Conservation (phyloP, 2,329 filamentous ascomycete species). For the Daldinia sp. region DNA sequence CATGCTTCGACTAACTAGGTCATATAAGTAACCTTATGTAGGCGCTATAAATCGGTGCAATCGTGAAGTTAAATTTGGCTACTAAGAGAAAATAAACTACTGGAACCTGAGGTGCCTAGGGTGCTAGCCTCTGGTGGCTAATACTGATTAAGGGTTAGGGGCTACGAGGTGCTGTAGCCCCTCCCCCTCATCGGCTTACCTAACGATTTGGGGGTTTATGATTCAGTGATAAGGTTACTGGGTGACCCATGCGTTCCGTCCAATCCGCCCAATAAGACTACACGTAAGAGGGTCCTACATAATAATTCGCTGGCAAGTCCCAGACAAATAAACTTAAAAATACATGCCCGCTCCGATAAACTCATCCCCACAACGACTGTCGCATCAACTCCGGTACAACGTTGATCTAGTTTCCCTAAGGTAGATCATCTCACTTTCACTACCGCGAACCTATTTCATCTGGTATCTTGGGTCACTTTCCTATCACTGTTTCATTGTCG, state of each 20-base stretch:
- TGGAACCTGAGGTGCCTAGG: neutral
- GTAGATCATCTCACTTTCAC: constrained; percentile 9
- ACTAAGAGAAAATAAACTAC: neutral
- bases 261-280: neutral
- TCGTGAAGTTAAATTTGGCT: constrained; percentile 7
- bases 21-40: neutral
- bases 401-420: constrained; percentile 11
- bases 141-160: neutral
- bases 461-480: constrained; percentile 2
- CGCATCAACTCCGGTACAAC: constrained; percentile 28
- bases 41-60: neutral
- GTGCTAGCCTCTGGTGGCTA: constrained; percentile 5
- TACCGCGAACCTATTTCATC: constrained; percentile 7
- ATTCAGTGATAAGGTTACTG: neutral
- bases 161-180: neutral
- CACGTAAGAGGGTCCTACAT: neutral
- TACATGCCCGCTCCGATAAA: constrained; percentile 1
- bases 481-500: neutral
- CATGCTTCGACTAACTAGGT: neutral
- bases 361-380: constrained; percentile 5
- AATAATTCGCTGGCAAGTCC: neutral
- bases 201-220: neutral
- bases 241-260: neutral
- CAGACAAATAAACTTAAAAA: neutral
- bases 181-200: constrained; percentile 10